Conservation (phyloP, 164 flowering plant species). For the Aristolochia fimbriata region DNA sequence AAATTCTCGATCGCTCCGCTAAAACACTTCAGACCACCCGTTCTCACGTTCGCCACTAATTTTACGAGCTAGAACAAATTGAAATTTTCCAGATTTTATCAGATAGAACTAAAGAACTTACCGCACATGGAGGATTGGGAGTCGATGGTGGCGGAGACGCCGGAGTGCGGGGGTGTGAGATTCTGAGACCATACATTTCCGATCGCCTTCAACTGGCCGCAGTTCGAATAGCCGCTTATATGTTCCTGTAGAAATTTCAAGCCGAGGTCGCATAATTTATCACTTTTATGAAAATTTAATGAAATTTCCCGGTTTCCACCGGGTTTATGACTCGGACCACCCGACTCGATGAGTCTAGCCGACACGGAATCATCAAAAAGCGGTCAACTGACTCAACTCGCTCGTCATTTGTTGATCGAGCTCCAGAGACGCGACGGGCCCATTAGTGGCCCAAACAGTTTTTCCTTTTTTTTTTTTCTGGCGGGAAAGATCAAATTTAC, state of each 20-base stretch:
- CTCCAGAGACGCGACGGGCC: no score
- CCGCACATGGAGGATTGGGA: conserved; percentile 66
- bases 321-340: no score
- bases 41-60: conserved; percentile 1
- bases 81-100: neutral
- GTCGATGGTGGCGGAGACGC: conserved; percentile 33
- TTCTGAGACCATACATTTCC: conserved; percentile 22
- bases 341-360: no score
- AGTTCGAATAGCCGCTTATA: conserved; percentile 16
- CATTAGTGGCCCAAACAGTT: no score
- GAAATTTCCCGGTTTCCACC: no score
- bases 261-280: neutral
- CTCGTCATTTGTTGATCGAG: no score
- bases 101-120: conserved; percentile 9
- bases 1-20: no score
- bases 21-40: neutral
- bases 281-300: no score
- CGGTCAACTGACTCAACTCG: no score
- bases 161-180: conserved; percentile 8
- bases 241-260: conserved; percentile 21
- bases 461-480: no score
- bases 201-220: conserved; percentile 16
- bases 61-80: neutral
- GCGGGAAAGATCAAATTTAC: no score
- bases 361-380: no score